A percentile compares a stretch with the other conserved stretches of the same genome.
Evolutionary conservation across 371 early-diverging fungal genomes (phyloP).

Genomic region (Lichtheimia ornata): DNA sequence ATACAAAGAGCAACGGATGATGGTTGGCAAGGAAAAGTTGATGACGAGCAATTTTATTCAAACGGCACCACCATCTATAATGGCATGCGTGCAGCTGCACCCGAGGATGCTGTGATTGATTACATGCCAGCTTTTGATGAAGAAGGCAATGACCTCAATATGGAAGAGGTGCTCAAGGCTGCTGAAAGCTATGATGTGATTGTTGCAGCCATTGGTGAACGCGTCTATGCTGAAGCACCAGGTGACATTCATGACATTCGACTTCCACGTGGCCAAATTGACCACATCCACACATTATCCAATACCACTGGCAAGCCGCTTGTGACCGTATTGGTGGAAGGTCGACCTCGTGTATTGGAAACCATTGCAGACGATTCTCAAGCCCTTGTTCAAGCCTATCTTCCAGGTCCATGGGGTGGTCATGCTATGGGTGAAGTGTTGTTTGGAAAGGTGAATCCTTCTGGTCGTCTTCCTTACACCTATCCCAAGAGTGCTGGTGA

Average conservation of each 20-base stretch:
- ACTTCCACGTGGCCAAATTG: slow-evolving; percentile 53
- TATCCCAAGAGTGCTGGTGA: slow-evolving; percentile 56
- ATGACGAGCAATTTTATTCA: slow-evolving; percentile 50
- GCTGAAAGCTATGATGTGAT: slow-evolving; percentile 42
- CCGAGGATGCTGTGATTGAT: slow-evolving; percentile 36
- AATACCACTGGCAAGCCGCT: slow-evolving; percentile 32
- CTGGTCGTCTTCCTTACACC: slow-evolving; percentile 52
- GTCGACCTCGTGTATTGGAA: slow-evolving; percentile 59
- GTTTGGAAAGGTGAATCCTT: slow-evolving; percentile 54
- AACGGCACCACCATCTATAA: slow-evolving; percentile 47
- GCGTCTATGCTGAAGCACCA: slow-evolving; percentile 51
- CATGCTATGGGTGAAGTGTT: slow-evolving; percentile 56
- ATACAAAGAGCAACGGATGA: slow-evolving; percentile 37
- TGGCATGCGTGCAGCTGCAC: slow-evolving; percentile 39
- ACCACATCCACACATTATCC: slow-evolving; percentile 28
- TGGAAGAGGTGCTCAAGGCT: slow-evolving; percentile 27
- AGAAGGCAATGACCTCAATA: slow-evolving; percentile 31
- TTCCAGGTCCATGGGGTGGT: slow-evolving; percentile 68
- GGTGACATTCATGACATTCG: slow-evolving; percentile 60
- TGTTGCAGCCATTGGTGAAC: slow-evolving; percentile 51
- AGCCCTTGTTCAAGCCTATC: slow-evolving; percentile 53
- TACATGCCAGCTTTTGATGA: slow-evolving; percentile 28
- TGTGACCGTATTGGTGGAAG: slow-evolving; percentile 55
- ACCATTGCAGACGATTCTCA: slow-evolving; percentile 39
- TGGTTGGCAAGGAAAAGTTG: slow-evolving; percentile 39